Evolutionary conservation across 108 stramenopile species (phyloP), one percentile per base, ranked within the genome.

Genomic region (Cyclotella sp.): DNA sequence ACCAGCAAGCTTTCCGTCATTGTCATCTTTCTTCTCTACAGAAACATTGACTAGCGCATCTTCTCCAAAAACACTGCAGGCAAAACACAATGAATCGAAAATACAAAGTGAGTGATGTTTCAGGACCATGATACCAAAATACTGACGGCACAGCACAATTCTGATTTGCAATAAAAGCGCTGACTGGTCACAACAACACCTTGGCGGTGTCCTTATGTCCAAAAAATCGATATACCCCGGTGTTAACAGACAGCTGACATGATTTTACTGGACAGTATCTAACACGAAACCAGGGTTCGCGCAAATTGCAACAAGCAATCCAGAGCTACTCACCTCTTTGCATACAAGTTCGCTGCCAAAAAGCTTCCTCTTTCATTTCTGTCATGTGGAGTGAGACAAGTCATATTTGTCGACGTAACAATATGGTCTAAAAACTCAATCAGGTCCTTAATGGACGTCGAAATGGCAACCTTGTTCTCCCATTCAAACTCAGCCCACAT

Each of bases 401-500:
- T 91, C 97, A 98, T 99, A 77, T 98, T 98, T 18, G 99, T 99
- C n/a, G 90, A 91, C 12, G 76, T 76, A 14, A 99, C 97, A 77
- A 99, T 91, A 79, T 99, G 99, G 44, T 92, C 86, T 29, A 99
- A 81, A 87, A 96, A 99, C 24, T 89, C 96, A 54, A 89, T 80
- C 63, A 99, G 74, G 63, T 91, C 93, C 42, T 90, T 82, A 65
- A 99, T 97, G 73, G 92, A 87, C 40, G 95, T 98, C 13, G 91
- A 84, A 73, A 95, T 89, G 52, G 94, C 93, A 63, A 97, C 99
- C 89, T 99, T 99, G 87, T 99, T 99, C 78, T 99, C 99, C 99
- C 99, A 99, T 87, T 99, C 99, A 70, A 99, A 99, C 81, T 99
- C 98, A 19, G 98, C 99, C 99, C 99, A 99, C 98, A 99, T 98